phyloP scores from a whole-genome alignment of 176 grass and related monocot genomes.

The Rhynchospora pubera region DNA sequence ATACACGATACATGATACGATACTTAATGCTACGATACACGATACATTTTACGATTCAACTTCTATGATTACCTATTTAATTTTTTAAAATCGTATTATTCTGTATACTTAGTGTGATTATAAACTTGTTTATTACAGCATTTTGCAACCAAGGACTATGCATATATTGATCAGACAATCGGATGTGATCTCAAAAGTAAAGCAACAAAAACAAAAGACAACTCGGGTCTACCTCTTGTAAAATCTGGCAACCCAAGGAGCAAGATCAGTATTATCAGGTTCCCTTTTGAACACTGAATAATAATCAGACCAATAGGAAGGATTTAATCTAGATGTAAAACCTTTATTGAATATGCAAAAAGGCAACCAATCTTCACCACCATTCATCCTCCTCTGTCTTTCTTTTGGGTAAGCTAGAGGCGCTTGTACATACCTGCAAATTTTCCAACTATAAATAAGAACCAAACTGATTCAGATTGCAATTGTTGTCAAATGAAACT shows the following conservation, averaged over 20 bases:
- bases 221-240: constrained; percentile 46
- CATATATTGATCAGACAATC: background rate
- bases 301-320: constrained; percentile 76
- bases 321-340: constrained; percentile 60
- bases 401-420: constrained; percentile 88
- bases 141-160: background rate
- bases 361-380: constrained; percentile 65
- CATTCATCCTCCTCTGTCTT: constrained; percentile 65
- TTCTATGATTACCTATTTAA: no score
- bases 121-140: background rate
- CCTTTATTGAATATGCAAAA: constrained; percentile 83
- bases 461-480: background rate
- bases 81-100: background rate
- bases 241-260: constrained; percentile 87
- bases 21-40: no score
- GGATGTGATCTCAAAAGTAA: background rate
- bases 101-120: background rate
- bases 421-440: constrained; percentile 73
- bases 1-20: no score
- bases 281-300: constrained; percentile 73
- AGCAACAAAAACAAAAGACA: background rate
- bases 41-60: no score
- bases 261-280: constrained; percentile 82
- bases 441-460: background rate
- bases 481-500: background rate